A percentile compares a stretch with the other conserved stretches of the same genome.
Conservation (phyloP, 345 rosid species). For the Laguncularia racemosa region DNA sequence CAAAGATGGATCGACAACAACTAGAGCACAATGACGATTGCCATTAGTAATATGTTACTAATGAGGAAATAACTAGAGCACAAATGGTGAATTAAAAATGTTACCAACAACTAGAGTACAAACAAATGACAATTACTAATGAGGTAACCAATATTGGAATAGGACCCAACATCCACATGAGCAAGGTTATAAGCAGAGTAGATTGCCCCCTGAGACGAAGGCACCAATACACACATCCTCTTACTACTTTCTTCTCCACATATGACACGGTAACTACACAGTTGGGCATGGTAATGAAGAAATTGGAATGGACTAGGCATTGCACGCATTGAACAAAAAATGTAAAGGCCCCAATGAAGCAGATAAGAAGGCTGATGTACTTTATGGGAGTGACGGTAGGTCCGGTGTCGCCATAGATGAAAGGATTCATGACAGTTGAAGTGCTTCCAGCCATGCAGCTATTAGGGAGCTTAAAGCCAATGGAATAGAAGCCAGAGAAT, state of each 20-base stretch:
- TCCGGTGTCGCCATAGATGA: constrained; percentile 20
- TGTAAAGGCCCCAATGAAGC: constrained; percentile 20
- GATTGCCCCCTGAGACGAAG: constrained; percentile 16
- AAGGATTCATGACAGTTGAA: constrained; percentile 5
- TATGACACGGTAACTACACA: constrained; percentile 12
- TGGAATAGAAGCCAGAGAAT: constrained; percentile 20
- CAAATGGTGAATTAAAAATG: too few relatives aligned
- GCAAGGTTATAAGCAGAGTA: constrained; percentile 15
- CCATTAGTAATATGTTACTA: too few relatives aligned
- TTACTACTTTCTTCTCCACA: constrained; percentile 12
- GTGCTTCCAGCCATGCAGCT: constrained; percentile 18
- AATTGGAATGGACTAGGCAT: constrained; percentile 19
- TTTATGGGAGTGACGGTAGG: constrained; percentile 17
- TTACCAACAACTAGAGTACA: too few relatives aligned
- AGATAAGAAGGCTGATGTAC: constrained; percentile 17
- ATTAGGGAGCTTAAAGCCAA: constrained; percentile 18
- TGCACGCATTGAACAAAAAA: constrained; percentile 18
- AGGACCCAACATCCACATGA: constrained; percentile 23
- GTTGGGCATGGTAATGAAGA: constrained; percentile 20
- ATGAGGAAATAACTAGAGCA: too few relatives aligned
- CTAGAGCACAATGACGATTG: too few relatives aligned
- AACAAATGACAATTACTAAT: constrained; percentile 10
- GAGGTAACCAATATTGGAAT: constrained; percentile 21
- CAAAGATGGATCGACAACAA: too few relatives aligned
- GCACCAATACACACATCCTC: constrained; percentile 10